Evolutionary conservation across 1,139 yeast genomes (phyloP), one percentile per base, ranked within the genome.

Genomic region (Yarrowia galli): DNA sequence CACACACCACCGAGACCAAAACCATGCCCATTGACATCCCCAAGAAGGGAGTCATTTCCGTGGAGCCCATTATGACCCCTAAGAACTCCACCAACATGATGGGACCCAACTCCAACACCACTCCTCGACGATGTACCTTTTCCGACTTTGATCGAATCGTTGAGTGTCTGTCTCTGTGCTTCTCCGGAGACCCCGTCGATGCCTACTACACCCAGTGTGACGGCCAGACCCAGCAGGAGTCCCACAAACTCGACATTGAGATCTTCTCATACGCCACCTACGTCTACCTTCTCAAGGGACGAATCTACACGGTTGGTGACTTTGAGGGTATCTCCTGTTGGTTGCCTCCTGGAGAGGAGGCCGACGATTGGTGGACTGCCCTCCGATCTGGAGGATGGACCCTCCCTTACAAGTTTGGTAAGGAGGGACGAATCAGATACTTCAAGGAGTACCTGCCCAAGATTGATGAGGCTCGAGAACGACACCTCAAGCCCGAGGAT

Each of bases 251-350:
- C 69, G 89, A 86, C 72, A 68, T 79, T 20, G 78, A 79, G 46
- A 78, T 87, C 63, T 87, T 85, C 72, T 88, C 85, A 72, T 84
- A 87, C 20, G 86, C 87, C 73, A 78, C 86, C 35, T 80, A 80
- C 69, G 87, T 87, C 68, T 89, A 86, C 74, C 80, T 87, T 54
- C 74, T 81, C 69, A 82, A 84, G 68, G 91, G 91, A 0, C 69
- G 85, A n/a, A 87, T 84, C 23, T 75, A 86, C 42, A 89, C 85
- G 3, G 79, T 80, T 3, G 82, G 82, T 8, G 80, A 79, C 16
- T 87, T 84, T 75, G 90, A 87, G 75, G 86, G 89, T 6, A 88
- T 87, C 28, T 85, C 88, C 7, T 76, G 87, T 45, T 87, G 91
- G 90, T 80, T 87, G 54, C 80, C 82, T 20, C 91, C 91, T 5